phyloP scores from a whole-genome alignment of 352 stramenopile species.

The Pythium aphanidermatum region DNA sequence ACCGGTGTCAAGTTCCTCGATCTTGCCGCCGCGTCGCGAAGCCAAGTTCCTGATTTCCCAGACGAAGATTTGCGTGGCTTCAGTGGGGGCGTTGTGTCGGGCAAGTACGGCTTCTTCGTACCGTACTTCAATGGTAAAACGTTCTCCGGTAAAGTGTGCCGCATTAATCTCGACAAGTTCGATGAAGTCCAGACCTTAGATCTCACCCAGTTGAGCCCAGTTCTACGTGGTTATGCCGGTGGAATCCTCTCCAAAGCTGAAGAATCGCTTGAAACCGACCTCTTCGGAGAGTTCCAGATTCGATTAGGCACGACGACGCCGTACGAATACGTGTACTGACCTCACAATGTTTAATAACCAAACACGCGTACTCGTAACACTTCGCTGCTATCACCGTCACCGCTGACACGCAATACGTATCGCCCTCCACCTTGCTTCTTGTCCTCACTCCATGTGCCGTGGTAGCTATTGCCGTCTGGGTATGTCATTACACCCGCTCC shows the following conservation, averaged over 20 bases:
- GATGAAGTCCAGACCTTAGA: constrained; percentile 72
- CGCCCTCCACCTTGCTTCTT: constrained; percentile 80
- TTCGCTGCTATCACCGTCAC: not conserved
- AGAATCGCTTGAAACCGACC: constrained; percentile 38
- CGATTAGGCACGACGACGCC: constrained; percentile 53
- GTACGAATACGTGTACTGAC: constrained; percentile 63
- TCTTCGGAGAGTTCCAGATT: constrained; percentile 62
- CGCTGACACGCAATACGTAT: constrained; percentile 41
- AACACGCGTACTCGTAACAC: constrained; percentile 20
- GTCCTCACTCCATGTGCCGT: constrained; percentile 85
- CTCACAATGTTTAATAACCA: constrained; percentile 11
- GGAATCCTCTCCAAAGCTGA: constrained; percentile 46
- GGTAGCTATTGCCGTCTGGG: constrained; percentile 71
- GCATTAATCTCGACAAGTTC: constrained; percentile 76
- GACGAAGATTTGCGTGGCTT: constrained; percentile 66
- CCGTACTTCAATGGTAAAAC: constrained; percentile 62
- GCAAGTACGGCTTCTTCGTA: constrained; percentile 79
- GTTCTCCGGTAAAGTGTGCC: constrained; percentile 69
- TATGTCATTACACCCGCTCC: constrained; percentile 80
- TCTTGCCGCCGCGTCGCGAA: constrained; percentile 39
- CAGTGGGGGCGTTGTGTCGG: constrained; percentile 51
- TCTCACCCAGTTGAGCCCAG: constrained; percentile 39
- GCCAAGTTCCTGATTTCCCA: constrained; percentile 60
- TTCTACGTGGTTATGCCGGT: constrained; percentile 42
- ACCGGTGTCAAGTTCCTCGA: constrained; percentile 48